phyloP scores from a whole-genome alignment of 768 basidiomycete species.

The Phlebiopsis flavidoalba region DNA sequence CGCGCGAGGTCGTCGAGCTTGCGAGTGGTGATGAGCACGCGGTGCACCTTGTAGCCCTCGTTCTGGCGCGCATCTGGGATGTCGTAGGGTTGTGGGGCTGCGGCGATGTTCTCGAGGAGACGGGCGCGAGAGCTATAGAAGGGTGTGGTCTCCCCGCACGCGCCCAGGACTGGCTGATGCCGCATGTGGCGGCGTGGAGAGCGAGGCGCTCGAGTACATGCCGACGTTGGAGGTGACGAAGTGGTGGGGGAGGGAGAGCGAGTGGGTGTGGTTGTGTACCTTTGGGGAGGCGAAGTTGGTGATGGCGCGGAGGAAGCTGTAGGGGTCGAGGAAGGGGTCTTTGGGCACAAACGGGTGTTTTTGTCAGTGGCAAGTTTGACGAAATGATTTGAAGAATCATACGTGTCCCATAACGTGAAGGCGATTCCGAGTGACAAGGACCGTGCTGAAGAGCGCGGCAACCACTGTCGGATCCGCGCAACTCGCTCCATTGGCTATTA shows the following conservation, averaged over 20 bases:
- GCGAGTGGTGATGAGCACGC: conserved; percentile 53
- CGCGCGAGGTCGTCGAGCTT: conserved; percentile 51
- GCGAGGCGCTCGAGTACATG: conserved; percentile 12
- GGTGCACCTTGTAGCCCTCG: conserved; percentile 58
- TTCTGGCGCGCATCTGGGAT: conserved; percentile 36
- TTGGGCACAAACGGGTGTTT: conserved; percentile 44
- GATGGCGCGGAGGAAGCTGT: conserved; percentile 49
- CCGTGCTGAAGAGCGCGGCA: conserved; percentile 63
- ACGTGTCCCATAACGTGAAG: conserved; percentile 50
- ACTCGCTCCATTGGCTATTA: conserved; percentile 63
- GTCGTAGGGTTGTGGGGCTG: conserved; percentile 49
- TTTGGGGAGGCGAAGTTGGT: conserved; percentile 24
- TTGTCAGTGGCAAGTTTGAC: not conserved
- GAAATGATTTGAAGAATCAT: not conserved
- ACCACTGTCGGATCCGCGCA: conserved; percentile 70
- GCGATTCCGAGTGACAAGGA: conserved; percentile 66
- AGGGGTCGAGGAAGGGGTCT: conserved; percentile 75
- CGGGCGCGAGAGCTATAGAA: conserved; percentile 42
- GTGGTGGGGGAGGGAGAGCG: conserved; percentile 12
- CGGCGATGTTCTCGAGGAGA: conserved; percentile 41
- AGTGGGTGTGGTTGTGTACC: conserved; percentile 17
- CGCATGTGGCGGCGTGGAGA: conserved; percentile 11
- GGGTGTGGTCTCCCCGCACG: too few species aligned
- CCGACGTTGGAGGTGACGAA: conserved; percentile 2
- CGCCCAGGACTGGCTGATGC: conserved; percentile 20